Evolutionary conservation across 169 alveolate species (phyloP), one percentile per base, ranked within the genome.

Genomic region (Amoebophrya sp.): DNA sequence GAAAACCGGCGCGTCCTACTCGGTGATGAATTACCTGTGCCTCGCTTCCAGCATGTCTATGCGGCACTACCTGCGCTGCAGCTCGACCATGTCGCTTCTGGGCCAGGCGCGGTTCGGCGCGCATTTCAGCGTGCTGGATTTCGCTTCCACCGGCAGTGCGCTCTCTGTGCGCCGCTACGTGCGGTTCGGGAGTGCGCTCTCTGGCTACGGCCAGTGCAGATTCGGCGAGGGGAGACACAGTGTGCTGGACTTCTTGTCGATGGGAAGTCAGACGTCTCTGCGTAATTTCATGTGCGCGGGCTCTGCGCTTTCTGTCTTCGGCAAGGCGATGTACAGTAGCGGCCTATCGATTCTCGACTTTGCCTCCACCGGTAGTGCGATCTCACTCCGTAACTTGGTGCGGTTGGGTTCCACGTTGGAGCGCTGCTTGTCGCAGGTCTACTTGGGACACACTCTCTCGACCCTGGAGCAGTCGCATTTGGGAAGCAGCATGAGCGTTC

Each of bases 61-160:
- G 12, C 90, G 90, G 54, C 14, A 35, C 40, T 14, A 35, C n/a
- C 53, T 40, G 35, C 35, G 90, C 53, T 38, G 14, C 40, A 40
- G 90, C 47, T 88, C 90, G 23, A 39, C 53, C 40, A 18, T 88
- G 40, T 88, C 90, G 32, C 32, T 88, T 33, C 14, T 39, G 32
- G 90, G 90, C 53, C 1, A 33, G 40, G 90, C 54, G 23, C 90
- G 90, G 12, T 35, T 88, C 47, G 90, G 90, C 47, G 90, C 53
- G 40, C 14, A 29, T 3, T 40, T 88, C 53, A 35, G 54, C 23
- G 47, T 32, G n/a, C 47, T 88, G 90, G 90, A 88, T 18, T 40
- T 88, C 35, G 90, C 40, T 12, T 35, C 90, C 0, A 39, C 40
- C 7, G 90, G 90, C 29, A 35, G 54, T n/a, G 14, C 90, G 41